These are phyloP conservation scores for Hemileia vastatrix DNA, from an alignment of 1,284 basidiomycete genomes.

Conservation along the genomic window DNA sequence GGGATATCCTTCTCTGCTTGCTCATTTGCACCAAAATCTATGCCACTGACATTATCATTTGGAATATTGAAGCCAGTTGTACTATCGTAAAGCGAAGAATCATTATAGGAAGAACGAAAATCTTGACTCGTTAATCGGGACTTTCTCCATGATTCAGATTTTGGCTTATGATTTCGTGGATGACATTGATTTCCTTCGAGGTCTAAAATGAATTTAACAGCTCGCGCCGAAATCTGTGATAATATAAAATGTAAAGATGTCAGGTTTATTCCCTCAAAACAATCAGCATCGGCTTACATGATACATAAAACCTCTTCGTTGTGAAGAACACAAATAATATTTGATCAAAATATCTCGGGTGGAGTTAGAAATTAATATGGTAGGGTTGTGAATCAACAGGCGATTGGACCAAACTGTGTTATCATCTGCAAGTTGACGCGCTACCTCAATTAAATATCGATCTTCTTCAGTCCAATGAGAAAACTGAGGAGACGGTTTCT, in stretches of 20 bases:
- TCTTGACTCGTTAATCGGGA: constrained; percentile 19
- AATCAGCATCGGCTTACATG: constrained; percentile 48
- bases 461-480: constrained; percentile 9
- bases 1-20: constrained; percentile 40
- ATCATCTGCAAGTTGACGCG: constrained; percentile 20
- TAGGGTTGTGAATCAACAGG: constrained; percentile 79
- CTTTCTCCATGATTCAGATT: constrained; percentile 10
- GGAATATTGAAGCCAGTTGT: constrained; percentile 3
- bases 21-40: constrained; percentile 27
- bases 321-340: constrained; percentile 75
- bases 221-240: constrained; percentile 44
- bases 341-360: constrained; percentile 75
- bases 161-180: constrained; percentile 1
- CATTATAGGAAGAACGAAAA: constrained; percentile 5
- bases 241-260: neutral
- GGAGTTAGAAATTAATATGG: constrained; percentile 66
- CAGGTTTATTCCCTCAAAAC: neutral
- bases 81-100: neutral
- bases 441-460: constrained; percentile 19
- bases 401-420: constrained; percentile 64
- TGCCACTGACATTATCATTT: constrained; percentile 24
- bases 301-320: constrained; percentile 68
- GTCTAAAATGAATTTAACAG: constrained; percentile 50
- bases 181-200: constrained; percentile 13
- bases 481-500: neutral